Conservation (phyloP, 805 yeast species). For the Wickerhamiella kurtzmanii region DNA sequence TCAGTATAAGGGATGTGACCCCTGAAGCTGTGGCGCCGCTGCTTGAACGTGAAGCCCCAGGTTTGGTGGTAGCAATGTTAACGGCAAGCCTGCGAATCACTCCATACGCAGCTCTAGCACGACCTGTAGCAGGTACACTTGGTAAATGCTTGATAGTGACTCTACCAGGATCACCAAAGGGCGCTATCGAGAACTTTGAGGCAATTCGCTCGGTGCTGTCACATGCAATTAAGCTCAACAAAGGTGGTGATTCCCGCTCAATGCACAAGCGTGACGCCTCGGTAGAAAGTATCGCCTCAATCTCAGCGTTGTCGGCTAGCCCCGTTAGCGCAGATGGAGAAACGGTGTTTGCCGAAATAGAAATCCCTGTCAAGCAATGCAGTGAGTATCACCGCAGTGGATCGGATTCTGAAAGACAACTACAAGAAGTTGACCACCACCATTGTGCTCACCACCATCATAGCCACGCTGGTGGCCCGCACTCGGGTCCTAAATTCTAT, state of each 20-base stretch:
- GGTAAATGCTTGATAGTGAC: conserved; percentile 31
- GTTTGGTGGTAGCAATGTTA: conserved; percentile 37
- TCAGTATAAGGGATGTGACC: conserved; percentile 33
- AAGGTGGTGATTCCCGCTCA: conserved; percentile 28
- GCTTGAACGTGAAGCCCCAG: conserved; percentile 35
- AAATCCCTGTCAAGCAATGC: no score
- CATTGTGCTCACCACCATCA: conserved; percentile 9
- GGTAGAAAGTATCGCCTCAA: not conserved
- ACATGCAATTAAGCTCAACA: conserved; percentile 33
- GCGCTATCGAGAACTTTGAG: conserved; percentile 32
- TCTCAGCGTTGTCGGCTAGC: no score
- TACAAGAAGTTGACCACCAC: conserved; percentile 10
- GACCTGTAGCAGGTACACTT: conserved; percentile 37
- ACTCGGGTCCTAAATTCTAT: conserved; percentile 28
- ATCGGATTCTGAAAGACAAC: no score
- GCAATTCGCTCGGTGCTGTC: conserved; percentile 29
- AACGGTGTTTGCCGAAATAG: not conserved
- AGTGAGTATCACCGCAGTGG: no score
- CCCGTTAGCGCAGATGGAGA: no score
- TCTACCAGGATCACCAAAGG: conserved; percentile 42
- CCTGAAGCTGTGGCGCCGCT: conserved; percentile 38
- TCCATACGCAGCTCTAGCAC: conserved; percentile 35
- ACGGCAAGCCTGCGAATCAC: conserved; percentile 32
- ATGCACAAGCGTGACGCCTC: conserved; percentile 12
- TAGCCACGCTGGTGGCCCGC: conserved; percentile 12